phyloP scores from a whole-genome alignment of 2,329 filamentous ascomycete species.

The Trichoderma semiorbis region DNA sequence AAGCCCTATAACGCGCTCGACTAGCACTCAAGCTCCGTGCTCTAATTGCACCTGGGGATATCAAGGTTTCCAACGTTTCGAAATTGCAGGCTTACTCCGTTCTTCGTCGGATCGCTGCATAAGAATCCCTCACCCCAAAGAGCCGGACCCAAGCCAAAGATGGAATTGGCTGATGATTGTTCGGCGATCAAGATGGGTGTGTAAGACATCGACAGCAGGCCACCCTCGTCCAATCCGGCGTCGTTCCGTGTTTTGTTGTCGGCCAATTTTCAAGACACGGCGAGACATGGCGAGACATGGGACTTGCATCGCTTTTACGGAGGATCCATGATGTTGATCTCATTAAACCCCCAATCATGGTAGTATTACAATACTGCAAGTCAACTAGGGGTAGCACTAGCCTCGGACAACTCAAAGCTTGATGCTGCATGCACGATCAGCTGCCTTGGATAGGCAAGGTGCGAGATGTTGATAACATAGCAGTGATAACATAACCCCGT shows the following conservation, averaged over 20 bases:
- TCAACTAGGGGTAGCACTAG: background rate
- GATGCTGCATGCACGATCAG: background rate
- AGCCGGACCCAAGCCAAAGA: background rate
- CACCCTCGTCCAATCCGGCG: background rate
- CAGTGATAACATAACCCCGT: background rate
- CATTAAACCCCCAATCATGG: background rate
- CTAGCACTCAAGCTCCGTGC: background rate
- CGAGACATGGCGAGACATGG: background rate
- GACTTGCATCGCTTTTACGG: background rate
- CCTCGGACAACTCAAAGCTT: background rate
- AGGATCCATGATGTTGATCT: background rate
- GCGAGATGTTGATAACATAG: background rate
- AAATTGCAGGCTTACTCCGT: background rate
- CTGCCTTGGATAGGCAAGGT: background rate
- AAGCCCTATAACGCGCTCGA: background rate
- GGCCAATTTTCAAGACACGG: conserved; percentile 5
- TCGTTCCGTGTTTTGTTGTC: background rate
- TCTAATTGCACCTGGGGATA: background rate
- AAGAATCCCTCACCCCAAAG: background rate
- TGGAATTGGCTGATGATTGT: background rate
- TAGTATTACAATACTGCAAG: background rate
- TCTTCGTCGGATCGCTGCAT: background rate
- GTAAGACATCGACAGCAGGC: background rate
- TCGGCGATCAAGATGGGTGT: background rate
- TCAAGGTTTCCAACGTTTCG: background rate